Evolutionary conservation across 2,329 filamentous ascomycete species (phyloP), one percentile per base, ranked within the genome.

Genomic region (Pseudocercospora cruenta): DNA sequence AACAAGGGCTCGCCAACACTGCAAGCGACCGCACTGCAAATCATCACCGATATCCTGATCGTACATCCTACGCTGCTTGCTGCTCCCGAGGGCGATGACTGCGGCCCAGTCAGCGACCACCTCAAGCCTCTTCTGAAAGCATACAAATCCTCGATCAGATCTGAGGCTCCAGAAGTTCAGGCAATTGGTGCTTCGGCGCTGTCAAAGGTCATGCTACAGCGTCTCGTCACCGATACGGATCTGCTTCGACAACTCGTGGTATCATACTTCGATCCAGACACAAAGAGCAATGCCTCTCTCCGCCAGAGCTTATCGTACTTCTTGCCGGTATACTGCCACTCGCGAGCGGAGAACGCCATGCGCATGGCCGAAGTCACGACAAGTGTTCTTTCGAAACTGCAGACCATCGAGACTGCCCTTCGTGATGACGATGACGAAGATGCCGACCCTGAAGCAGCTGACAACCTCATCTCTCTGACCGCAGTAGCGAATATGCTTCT

Each of bases 311-410:
- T 98, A 62, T 93, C 92, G 70, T 98, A 98, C 79, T 97, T 97
- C 84, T 82, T 98, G 39, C 94, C 94, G 0, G 94, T 97, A 0
- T 98, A 96, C 81, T 95, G 92, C 78, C 96, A 94, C 79, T 94
- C 91, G 7, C 87, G 92, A 2, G 79, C 89, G 3, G 90, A 92
- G 69, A 97, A 97, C 74, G 93, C 95, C 69, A 86, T 90, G 28
- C 85, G 93, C 36, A 93, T 98, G 91, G 87, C 88, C 6, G 81
- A 83, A 19, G 86, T 97, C 21, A 87, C 91, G 0, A 86, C 94
- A 1, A 87, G 90, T 26, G 88, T 93, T 0, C 82, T 98, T 9
- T 90, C 93, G 69, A 87, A 90, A 12, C 85, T 97, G 0, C 75
- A 85, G 12, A 74, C 73, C 0, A 58, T 58, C 55, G 55, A 58